Conservation (phyloP, 257 asterid genomes). For the Plantago elongata region DNA sequence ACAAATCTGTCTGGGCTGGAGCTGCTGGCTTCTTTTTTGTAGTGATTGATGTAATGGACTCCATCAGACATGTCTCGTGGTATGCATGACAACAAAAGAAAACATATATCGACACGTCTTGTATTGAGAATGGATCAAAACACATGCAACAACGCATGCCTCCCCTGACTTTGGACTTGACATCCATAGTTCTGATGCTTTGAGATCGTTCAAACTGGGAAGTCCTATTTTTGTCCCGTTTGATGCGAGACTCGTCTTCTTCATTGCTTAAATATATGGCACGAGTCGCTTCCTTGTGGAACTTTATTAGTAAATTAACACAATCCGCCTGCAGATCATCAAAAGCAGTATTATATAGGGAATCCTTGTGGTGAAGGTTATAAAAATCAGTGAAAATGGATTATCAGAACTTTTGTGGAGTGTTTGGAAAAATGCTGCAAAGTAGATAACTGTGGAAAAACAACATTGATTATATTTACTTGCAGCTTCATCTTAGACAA, state of each 20-base stretch:
- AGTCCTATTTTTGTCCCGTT: slow-evolving; percentile 36
- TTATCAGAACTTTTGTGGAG: too few relatives aligned
- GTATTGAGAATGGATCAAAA: slow-evolving; percentile 82
- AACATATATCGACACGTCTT: slow-evolving; percentile 48
- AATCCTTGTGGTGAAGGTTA: background rate
- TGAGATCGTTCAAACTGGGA: slow-evolving; percentile 42
- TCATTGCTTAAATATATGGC: slow-evolving; percentile 77
- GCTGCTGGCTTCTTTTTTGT: slow-evolving; percentile 44
- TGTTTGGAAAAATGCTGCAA: too few relatives aligned
- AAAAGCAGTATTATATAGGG: background rate
- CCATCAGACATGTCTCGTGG: slow-evolving; percentile 76
- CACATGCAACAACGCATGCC: slow-evolving; percentile 95
- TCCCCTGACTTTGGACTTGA: slow-evolving; percentile 75
- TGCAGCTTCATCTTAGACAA: too few relatives aligned
- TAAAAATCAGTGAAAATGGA: background rate
- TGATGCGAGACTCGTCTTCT: slow-evolving; percentile 52
- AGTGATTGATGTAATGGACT: slow-evolving; percentile 52
- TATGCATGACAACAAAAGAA: slow-evolving; percentile 98
- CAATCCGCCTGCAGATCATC: slow-evolving; percentile 69
- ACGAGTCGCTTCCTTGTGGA: slow-evolving; percentile 85
- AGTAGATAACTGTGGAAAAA: too few relatives aligned
- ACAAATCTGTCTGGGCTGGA: slow-evolving; percentile 31
- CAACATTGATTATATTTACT: too few relatives aligned
- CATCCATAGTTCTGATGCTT: slow-evolving; percentile 51
- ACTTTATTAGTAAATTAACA: slow-evolving; percentile 77